Evolutionary conservation across 345 rosid genomes (phyloP), one percentile per base, ranked within the genome.

Genomic region (Lumnitzera racemosa): DNA sequence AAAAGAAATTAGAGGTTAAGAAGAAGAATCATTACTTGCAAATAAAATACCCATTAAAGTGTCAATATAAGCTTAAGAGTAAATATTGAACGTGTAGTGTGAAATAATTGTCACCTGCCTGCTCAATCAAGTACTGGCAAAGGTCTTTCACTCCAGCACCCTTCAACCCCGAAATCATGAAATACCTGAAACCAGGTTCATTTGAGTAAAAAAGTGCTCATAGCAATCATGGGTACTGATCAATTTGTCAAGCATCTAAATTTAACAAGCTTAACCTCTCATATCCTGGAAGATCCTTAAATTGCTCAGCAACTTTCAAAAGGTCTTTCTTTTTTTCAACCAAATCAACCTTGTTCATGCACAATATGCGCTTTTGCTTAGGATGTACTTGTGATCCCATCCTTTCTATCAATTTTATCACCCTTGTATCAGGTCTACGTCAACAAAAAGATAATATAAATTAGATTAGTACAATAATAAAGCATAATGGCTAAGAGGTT

Each of bases 341-440:
- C 49, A 92, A 71, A 75, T 87, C 97, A 68, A 87, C 79, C 75
- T 92, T 90, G 66, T 94, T 94, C 90, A 94, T 82, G 74, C 99
- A 94, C 69, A 94, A 76, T 43, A 94, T 65, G 57, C 95, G 80
- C 67, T 80, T 83, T 61, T 94, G 99, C 61, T 75, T 84, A 5
- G 86, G 68, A 66, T 84, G 78, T 68, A 64, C 68, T 71, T 81
- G 81, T 57, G 74, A 74, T 4, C 97, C 99, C 88, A 90, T 70
- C 41, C 59, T 77, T 68, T 78, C 74, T 67, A 94, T 84, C 77
- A 94, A 72, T 65, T 65, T 83, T 65, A 74, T 53, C 53, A 94
- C 99, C 76, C 99, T 86, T 49, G 78, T 63, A 76, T 94, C 95
- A 48, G 96, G 96, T 77, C 96, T 92, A 64, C 2, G 53, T 2